phyloP scores from a whole-genome alignment of 768 basidiomycete species.

The Serendipita sp. region DNA sequence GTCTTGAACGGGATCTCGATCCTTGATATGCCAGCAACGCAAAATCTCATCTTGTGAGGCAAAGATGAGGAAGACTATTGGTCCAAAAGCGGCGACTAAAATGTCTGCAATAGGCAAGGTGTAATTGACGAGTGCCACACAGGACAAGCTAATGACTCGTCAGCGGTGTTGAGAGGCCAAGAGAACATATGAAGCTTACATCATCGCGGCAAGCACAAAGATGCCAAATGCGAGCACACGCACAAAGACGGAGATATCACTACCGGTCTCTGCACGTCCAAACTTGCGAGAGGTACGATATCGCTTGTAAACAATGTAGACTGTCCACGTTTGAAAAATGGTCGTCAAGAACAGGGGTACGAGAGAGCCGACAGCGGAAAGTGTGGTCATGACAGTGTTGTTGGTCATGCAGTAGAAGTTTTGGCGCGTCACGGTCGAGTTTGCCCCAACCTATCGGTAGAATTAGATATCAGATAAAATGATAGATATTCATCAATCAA shows the following conservation, averaged over 20 bases:
- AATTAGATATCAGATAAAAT: neutral
- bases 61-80: constrained; percentile 5
- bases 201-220: neutral
- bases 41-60: constrained; percentile 1
- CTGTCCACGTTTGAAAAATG: neutral
- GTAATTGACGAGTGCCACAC: neutral
- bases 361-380: neutral
- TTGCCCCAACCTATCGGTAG: neutral
- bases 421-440: neutral
- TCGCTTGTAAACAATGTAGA: neutral
- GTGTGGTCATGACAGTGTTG: neutral
- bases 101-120: neutral
- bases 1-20: neutral
- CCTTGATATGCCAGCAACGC: neutral
- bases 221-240: neutral
- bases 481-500: neutral
- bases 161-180: neutral
- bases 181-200: neutral
- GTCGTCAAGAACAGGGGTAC: neutral
- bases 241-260: constrained; percentile 1
- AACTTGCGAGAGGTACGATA: constrained; percentile 1
- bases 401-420: constrained; percentile 8
- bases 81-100: neutral
- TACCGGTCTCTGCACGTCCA: neutral
- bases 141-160: neutral